Evolutionary conservation across 208 protist species (phyloP).

Genomic region (Herpetomonas samuelpessoai): DNA sequence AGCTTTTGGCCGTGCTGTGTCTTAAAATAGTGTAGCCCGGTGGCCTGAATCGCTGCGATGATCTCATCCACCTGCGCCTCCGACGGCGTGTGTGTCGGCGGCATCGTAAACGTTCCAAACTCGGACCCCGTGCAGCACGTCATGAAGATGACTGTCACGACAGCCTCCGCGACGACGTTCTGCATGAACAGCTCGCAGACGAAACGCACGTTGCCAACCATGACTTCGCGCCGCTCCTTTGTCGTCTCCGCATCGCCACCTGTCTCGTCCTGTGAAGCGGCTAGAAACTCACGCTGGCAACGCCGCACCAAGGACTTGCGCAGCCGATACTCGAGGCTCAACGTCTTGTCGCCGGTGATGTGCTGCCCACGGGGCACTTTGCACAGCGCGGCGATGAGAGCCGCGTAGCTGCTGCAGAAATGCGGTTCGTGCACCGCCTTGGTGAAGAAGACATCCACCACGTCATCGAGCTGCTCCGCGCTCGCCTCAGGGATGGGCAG

Average conservation of each 20-base stretch:
- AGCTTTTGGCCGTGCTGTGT: conserved; percentile 33
- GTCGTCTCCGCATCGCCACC: conserved; percentile 19
- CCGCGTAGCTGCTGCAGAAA: conserved; percentile 72
- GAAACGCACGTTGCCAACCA: conserved; percentile 78
- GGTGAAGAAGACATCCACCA: conserved; percentile 76
- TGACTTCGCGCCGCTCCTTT: conserved; percentile 52
- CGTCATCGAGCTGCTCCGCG: conserved; percentile 55
- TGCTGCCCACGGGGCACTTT: conserved; percentile 49
- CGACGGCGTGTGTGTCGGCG: conserved; percentile 60
- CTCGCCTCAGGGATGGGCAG: conserved; percentile 81
- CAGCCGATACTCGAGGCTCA: conserved; percentile 72
- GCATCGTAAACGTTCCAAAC: conserved; percentile 32
- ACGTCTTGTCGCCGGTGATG: conserved; percentile 49
- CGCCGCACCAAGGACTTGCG: conserved; percentile 57
- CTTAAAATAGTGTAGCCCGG: conserved; percentile 48
- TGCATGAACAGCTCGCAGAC: conserved; percentile 72
- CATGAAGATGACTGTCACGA: conserved; percentile 61
- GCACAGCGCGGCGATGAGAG: conserved; percentile 67
- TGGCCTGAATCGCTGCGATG: conserved; percentile 46
- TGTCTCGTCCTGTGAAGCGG: conserved; percentile 21
- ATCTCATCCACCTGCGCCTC: conserved; percentile 70
- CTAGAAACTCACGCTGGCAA: conserved; percentile 68
- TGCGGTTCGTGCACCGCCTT: conserved; percentile 78
- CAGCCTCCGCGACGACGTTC: conserved; percentile 50
- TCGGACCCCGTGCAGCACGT: conserved; percentile 43